A percentile compares a stretch with the other conserved stretches of the same genome.
phyloP scores from a whole-genome alignment of 148 eudicot species.

The Polygonum aviculare region DNA sequence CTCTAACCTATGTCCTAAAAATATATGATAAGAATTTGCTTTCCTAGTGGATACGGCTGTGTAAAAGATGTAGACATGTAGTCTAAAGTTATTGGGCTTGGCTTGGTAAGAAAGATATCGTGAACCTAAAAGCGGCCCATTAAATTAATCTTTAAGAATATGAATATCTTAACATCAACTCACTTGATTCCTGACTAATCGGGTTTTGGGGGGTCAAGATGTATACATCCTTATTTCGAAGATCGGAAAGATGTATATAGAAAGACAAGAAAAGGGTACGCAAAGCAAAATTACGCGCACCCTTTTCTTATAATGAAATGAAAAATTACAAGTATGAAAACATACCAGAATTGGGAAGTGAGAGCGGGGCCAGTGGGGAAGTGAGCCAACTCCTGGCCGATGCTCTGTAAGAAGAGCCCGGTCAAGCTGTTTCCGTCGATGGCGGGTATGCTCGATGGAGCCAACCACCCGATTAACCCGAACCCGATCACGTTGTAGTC shows the following conservation, averaged over 20 bases:
- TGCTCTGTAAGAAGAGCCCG: slow-evolving; percentile 82
- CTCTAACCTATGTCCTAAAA: too few species aligned
- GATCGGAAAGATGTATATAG: too few species aligned
- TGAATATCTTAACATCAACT: not conserved
- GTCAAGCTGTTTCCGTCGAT: slow-evolving; percentile 85
- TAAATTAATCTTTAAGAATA: not conserved
- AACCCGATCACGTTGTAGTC: slow-evolving; percentile 95
- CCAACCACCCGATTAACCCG: slow-evolving; percentile 93
- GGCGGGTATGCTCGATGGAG: slow-evolving; percentile 88
- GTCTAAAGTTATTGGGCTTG: not conserved
- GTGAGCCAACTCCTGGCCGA: slow-evolving; percentile 80
- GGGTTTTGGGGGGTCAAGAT: too few species aligned
- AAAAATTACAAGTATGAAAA: not conserved
- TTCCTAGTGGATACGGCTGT: not conserved
- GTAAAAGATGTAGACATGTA: not conserved
- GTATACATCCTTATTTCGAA: too few species aligned
- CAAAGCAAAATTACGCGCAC: too few species aligned
- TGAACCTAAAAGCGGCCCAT: not conserved
- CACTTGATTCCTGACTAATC: too few species aligned
- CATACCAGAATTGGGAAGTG: slow-evolving; percentile 80
- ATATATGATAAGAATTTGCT: not conserved
- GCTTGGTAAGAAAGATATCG: not conserved
- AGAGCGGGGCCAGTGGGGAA: slow-evolving; percentile 86
- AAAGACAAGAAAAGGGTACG: too few species aligned
- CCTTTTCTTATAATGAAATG: not conserved